phyloP scores from a whole-genome alignment of 768 basidiomycete species.

The Mycena floridula region DNA sequence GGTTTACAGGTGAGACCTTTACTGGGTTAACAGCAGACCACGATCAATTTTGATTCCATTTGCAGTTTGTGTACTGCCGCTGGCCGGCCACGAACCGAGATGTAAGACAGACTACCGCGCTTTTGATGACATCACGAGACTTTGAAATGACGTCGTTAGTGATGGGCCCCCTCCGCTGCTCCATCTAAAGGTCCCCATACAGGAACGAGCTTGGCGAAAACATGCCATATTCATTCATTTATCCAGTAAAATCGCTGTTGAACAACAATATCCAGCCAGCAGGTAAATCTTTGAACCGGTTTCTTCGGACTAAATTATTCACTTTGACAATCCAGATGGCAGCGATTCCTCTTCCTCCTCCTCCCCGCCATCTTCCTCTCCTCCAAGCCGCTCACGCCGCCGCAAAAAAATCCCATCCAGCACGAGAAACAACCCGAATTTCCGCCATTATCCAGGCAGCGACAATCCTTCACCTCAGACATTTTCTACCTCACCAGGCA shows the following conservation, averaged over 20 bases:
- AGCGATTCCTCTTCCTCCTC: background rate
- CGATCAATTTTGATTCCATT: too few species aligned
- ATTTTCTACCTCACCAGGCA: background rate
- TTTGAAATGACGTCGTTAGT: too few species aligned
- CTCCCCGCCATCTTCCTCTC: background rate
- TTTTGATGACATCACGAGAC: too few species aligned
- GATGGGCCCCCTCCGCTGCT: too few species aligned
- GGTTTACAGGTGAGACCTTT: too few species aligned
- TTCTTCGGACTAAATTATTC: background rate
- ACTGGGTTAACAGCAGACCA: too few species aligned
- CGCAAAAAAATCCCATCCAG: conserved; percentile 1
- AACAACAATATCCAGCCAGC: conserved; percentile 28
- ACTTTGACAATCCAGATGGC: background rate
- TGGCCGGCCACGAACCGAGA: too few species aligned
- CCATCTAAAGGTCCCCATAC: too few species aligned
- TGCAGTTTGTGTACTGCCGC: too few species aligned
- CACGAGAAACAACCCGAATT: background rate
- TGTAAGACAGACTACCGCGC: too few species aligned
- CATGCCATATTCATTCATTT: conserved; percentile 23
- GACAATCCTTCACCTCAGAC: background rate
- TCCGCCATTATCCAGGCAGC: conserved; percentile 15
- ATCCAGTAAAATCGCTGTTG: conserved; percentile 36
- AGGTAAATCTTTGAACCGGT: background rate
- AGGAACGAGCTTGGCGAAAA: too few species aligned
- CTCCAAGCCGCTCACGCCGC: conserved; percentile 4